Conservation (phyloP, 2,329 filamentous ascomycete species). For the Cercospora nicotianae region DNA sequence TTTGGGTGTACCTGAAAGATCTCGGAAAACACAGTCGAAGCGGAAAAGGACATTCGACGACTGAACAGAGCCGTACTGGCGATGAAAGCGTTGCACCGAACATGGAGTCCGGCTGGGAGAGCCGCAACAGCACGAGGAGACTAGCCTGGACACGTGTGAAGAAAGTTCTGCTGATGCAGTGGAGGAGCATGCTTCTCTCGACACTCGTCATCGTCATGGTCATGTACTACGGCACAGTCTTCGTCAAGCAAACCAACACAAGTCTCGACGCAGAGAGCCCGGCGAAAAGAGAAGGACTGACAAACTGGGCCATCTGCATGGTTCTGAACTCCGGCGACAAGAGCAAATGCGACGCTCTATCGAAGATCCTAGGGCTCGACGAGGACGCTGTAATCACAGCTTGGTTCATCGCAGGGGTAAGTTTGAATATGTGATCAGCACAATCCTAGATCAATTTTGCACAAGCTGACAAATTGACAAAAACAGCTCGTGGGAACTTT, state of each 20-base stretch:
- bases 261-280: slow-evolving; percentile 54
- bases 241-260: slow-evolving; percentile 69
- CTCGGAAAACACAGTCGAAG: slow-evolving; percentile 8
- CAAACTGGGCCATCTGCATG: slow-evolving; percentile 67
- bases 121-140: slow-evolving; percentile 16
- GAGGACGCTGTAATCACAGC: slow-evolving; percentile 71
- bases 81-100: slow-evolving; percentile 13
- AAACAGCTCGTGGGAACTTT: slow-evolving; percentile 73
- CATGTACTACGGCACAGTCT: slow-evolving; percentile 78
- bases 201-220: slow-evolving; percentile 76
- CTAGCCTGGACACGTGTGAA: slow-evolving; percentile 65
- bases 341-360: slow-evolving; percentile 59
- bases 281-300: slow-evolving; percentile 50
- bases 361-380: slow-evolving; percentile 53
- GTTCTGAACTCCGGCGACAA: slow-evolving; percentile 58
- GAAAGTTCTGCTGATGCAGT: slow-evolving; percentile 75
- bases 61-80: not conserved
- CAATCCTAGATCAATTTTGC: not conserved
- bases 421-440: not conserved
- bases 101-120: slow-evolving; percentile 5
- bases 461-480: slow-evolving; percentile 1
- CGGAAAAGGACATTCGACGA: not conserved
- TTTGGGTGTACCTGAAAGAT: slow-evolving; percentile 38
- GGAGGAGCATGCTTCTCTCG: slow-evolving; percentile 79
- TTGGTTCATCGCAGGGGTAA: slow-evolving; percentile 63